Evolutionary conservation across 2,329 filamentous ascomycete species (phyloP), one percentile per base, ranked within the genome.

Genomic region (Hypoxylon sp.): DNA sequence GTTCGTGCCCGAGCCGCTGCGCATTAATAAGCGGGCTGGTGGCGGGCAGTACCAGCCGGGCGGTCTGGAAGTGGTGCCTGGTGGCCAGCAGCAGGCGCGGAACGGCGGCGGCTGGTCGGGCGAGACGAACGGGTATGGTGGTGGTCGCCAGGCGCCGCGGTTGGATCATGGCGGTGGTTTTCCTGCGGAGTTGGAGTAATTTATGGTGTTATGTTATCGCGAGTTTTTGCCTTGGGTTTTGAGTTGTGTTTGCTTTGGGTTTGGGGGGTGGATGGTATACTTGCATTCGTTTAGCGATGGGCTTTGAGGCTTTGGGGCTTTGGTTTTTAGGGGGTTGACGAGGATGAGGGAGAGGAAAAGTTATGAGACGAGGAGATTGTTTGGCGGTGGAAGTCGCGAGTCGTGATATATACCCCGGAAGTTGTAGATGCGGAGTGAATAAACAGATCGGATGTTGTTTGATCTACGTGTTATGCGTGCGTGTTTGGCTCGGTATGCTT

Each of bases 1-100:
- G 22, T 33, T 44, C 54, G n/a, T 57, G 20, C 67, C 67, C 38
- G 67, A 63, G 49, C 67, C 67, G 8, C 64, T 67, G 44, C 67
- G 64, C 52, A 44, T 70, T n/a, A 65, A 62, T 8, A 51, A 12
- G 4, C 46, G 57, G 14, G 12, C 53, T 22, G 20, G 61, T 4
- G 51, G 59, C 40, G 64, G 50, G 1, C 64, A 60, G 61, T 50
- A 53, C 20, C 40, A 56, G 3, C 20, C 20, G 14, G 32, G 18
- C 6, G 32, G 18, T 3, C 40, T 28, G 3, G 42, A 59, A 7
- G 36, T 45, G 5, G 38, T 14, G 4, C 46, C 36, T 6, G 5
- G 16, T 2, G 48, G 42, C 32, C 55, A 42, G n/a, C 48, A 24
- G 24, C 52, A 56, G 3, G 16, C 4, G 45, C 51, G 49, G 40